phyloP scores from a whole-genome alignment of 257 asterid species.

The Przewalskia tangutica region DNA sequence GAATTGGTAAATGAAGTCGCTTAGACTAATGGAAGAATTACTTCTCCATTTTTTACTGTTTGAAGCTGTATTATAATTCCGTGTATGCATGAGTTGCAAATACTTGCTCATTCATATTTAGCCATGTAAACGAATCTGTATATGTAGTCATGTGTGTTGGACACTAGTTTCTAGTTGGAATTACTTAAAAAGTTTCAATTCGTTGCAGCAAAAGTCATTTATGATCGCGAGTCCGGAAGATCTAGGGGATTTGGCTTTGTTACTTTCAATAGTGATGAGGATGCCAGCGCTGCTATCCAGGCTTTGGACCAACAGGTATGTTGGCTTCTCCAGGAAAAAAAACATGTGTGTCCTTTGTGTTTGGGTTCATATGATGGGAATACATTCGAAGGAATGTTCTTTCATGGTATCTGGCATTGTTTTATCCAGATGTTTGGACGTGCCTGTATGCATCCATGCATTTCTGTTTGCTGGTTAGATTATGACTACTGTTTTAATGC shows the following conservation, averaged over 20 bases:
- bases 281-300: conserved; percentile 83
- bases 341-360: neutral
- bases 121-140: neutral
- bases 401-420: neutral
- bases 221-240: conserved; percentile 68
- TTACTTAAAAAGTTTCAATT: neutral
- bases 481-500: neutral
- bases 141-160: neutral
- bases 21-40: neutral
- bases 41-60: neutral
- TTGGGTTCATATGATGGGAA: neutral
- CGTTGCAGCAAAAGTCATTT: conserved; percentile 55
- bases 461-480: neutral
- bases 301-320: conserved; percentile 79
- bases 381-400: neutral
- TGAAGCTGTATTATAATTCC: neutral
- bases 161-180: neutral
- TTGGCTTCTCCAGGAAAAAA: neutral
- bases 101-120: neutral
- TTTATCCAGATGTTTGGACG: neutral
- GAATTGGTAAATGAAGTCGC: neutral
- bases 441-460: neutral
- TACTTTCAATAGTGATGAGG: conserved; percentile 48
- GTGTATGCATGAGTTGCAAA: neutral
- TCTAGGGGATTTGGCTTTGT: conserved; percentile 91